These are phyloP conservation scores for Leucogyrophana mollusca DNA, from an alignment of 768 basidiomycete species.

Conservation along the genomic window DNA sequence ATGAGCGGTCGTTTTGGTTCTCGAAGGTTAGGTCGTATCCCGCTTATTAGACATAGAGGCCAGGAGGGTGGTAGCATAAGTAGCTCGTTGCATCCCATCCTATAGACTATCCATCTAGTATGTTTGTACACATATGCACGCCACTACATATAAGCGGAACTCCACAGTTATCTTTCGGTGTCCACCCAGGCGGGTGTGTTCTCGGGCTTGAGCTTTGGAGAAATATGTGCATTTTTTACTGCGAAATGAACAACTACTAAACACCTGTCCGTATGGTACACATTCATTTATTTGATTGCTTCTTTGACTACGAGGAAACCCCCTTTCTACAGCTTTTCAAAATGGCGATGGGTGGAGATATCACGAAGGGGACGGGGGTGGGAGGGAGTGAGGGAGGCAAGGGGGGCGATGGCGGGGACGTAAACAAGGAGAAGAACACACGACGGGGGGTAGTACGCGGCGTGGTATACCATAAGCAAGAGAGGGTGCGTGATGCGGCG, in stretches of 20 bases:
- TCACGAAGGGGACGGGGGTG: slow-evolving; percentile 12
- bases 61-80: too few species aligned
- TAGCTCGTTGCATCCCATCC: too few species aligned
- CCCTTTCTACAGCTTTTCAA: too few species aligned
- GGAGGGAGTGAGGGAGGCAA: slow-evolving; percentile 20
- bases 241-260: too few species aligned
- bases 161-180: too few species aligned
- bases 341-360: slow-evolving; percentile 14
- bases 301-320: too few species aligned
- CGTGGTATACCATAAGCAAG: slow-evolving; percentile 10
- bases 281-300: slow-evolving; percentile 24
- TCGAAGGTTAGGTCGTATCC: slow-evolving; percentile 80
- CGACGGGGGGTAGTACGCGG: slow-evolving; percentile 4
- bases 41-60: slow-evolving; percentile 12
- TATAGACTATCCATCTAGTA: too few species aligned
- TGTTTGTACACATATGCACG: too few species aligned
- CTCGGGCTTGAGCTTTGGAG: too few species aligned
- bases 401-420: slow-evolving; percentile 18
- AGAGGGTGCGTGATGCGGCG: slow-evolving; percentile 8
- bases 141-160: too few species aligned
- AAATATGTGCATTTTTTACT: too few species aligned
- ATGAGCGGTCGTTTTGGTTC: slow-evolving; percentile 93
- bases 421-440: slow-evolving; percentile 17
- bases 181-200: too few species aligned
- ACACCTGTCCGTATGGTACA: slow-evolving; percentile 25